A percentile compares a stretch with the other conserved stretches of the same genome.
Conservation (phyloP, 1,284 basidiomycete species). For the Kwoniella shivajii region DNA sequence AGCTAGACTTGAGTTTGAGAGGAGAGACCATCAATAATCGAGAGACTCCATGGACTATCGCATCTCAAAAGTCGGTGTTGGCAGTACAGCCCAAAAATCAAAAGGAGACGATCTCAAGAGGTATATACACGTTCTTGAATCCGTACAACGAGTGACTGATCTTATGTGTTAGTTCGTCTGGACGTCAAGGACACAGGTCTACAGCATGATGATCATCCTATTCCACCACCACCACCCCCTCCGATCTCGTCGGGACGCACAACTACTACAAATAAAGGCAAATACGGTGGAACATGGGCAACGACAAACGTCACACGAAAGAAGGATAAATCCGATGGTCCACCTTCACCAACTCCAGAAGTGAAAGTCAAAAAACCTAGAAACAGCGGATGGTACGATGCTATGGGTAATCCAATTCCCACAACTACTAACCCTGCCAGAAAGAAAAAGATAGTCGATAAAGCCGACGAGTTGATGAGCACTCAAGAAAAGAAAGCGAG, state of each 20-base stretch:
- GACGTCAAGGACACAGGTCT: too few relatives aligned
- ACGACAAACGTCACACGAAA: neutral
- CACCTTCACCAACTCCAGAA: neutral
- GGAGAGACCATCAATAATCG: constrained; percentile 7
- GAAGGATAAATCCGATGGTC: neutral
- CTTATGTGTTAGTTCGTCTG: too few relatives aligned
- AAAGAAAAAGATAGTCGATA: neutral
- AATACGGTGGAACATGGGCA: neutral
- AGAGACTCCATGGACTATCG: constrained; percentile 17
- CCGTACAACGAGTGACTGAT: too few relatives aligned
- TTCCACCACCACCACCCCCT: too few relatives aligned
- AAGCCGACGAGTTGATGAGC: neutral
- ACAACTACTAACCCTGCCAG: constrained; percentile 5
- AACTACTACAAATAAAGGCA: neutral
- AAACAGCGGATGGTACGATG: constrained; percentile 27
- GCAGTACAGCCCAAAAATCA: neutral
- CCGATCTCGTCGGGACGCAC: neutral
- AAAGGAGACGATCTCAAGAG: neutral
- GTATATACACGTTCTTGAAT: too few relatives aligned
- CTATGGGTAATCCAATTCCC: constrained; percentile 14
- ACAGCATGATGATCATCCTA: too few relatives aligned
- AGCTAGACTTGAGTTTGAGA: constrained; percentile 9
- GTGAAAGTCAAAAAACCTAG: constrained; percentile 2
- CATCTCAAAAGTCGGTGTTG: neutral
- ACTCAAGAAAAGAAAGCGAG: constrained; percentile 7